A percentile compares a stretch with the other conserved stretches of the same genome.
phyloP scores from a whole-genome alignment of 2,329 filamentous ascomycete species.

The Leptographium procerum region DNA sequence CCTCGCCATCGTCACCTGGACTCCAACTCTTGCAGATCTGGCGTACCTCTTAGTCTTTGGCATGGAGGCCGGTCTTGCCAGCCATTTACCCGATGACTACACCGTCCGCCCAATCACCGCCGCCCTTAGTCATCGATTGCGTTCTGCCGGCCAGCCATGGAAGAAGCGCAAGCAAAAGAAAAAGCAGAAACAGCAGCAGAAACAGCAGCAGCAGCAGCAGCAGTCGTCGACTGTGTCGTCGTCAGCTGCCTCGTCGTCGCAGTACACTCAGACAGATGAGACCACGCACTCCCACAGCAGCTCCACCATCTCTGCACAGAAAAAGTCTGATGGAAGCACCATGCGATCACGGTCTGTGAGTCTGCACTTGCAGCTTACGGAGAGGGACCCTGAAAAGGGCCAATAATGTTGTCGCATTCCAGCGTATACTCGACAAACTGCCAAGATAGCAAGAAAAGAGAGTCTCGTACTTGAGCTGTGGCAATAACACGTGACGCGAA shows the following conservation, averaged over 20 bases:
- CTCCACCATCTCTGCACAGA: neutral
- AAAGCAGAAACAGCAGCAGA: no score
- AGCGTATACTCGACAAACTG: no score
- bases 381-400: neutral
- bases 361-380: neutral
- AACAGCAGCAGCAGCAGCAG: neutral
- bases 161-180: no score
- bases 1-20: slow-evolving; percentile 10
- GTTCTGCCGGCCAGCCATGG: neutral
- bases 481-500: no score
- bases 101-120: slow-evolving; percentile 3
- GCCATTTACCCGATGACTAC: slow-evolving; percentile 2
- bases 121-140: neutral
- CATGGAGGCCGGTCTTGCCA: slow-evolving; percentile 4
- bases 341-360: neutral
- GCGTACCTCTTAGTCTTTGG: slow-evolving; percentile 6
- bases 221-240: neutral
- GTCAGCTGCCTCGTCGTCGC: neutral
- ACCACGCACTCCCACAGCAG: neutral
- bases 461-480: no score
- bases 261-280: neutral
- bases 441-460: no score
- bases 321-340: neutral
- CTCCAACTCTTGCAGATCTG: slow-evolving; percentile 5
- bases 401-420: no score